Conservation (phyloP, 75 land plant species). For the Pseudotsuga menziesii region DNA sequence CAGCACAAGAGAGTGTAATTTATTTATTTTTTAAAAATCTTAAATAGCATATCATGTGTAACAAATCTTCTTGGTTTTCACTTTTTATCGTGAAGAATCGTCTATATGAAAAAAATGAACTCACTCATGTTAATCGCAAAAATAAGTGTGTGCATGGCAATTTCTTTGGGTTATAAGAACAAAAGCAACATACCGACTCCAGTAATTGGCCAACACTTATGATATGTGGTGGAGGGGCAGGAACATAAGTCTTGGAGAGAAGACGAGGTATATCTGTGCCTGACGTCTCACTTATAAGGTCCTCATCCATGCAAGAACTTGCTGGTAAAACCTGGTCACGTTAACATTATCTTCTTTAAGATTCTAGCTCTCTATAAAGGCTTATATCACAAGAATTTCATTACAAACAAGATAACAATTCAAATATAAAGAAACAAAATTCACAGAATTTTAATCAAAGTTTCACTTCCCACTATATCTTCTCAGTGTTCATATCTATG, state of each 20-base stretch:
- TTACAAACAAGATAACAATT: background rate
- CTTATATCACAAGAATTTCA: background rate
- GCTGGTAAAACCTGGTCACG: slow-evolving; percentile 37
- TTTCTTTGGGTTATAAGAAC: background rate
- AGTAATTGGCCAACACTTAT: slow-evolving; percentile 60
- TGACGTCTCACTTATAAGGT: slow-evolving; percentile 48
- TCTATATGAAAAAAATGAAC: background rate
- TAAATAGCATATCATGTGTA: background rate
- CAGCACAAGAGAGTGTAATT: background rate
- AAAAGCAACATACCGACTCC: slow-evolving; percentile 49
- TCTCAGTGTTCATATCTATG: background rate
- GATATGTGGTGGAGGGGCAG: slow-evolving; percentile 32
- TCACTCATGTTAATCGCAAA: background rate
- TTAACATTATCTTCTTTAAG: background rate
- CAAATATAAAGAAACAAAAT: background rate
- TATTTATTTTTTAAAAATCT: no score
- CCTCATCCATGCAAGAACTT: slow-evolving; percentile 51
- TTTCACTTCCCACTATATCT: background rate
- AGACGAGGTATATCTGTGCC: slow-evolving; percentile 45
- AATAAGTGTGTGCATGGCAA: background rate
- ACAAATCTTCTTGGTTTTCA: background rate
- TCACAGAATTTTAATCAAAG: background rate
- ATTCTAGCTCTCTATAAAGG: background rate
- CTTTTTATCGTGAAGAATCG: background rate
- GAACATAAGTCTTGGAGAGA: slow-evolving; percentile 40